Base-by-base conservation (phyloP, 208 protist genomes). In the Trypanosoma boissoni region DNA sequence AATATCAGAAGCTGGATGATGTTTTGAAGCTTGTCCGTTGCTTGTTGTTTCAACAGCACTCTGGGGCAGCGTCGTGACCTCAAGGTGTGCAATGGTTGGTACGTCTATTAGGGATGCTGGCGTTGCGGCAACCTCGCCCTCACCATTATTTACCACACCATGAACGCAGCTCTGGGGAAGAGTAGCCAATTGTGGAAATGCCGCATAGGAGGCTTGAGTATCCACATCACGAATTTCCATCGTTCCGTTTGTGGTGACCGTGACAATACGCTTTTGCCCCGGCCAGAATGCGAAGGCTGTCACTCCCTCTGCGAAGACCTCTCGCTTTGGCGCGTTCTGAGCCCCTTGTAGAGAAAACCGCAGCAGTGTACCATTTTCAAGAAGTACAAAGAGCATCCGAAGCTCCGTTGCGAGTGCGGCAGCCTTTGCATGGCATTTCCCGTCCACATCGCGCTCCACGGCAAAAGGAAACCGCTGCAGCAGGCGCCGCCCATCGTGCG, bases 161-260 rank as follows among this genome's bases (percentile, higher is more conserved):
- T 76, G 70, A 1, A 86, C 31, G 8, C 69, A 68, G 34, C 76
- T 68, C 1, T 68, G 54, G 0, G 88, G 88, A 0, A 91, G 41
- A 3, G 76, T 58, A 23, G 59, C 72, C 36, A 93, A 87, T 57
- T 78, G 78, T 7, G 63, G 69, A 26, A 87, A 89, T 12, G 31
- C 10, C n/a, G 50, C 50, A 50, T 55, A 14, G 6, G 32, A 27
- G 29, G 42, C 24, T 18, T 18, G 32, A 12, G 64, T 37, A 2
- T 52, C 64, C 0, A 80, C 52, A 20, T 74, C 42, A 49, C 62
- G 72, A 0, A 92, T 54, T 8, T 78, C 43, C 32, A 92, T 72
- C 21, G 75, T 68, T 2, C 34, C 48, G 45, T 64, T 24, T 52
- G 42, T 57, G 12, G 24, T 23, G 42, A 63, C 57, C 42, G 55